Conservation (phyloP, 1,139 yeast genomes). For the Candida tunisiensis region DNA sequence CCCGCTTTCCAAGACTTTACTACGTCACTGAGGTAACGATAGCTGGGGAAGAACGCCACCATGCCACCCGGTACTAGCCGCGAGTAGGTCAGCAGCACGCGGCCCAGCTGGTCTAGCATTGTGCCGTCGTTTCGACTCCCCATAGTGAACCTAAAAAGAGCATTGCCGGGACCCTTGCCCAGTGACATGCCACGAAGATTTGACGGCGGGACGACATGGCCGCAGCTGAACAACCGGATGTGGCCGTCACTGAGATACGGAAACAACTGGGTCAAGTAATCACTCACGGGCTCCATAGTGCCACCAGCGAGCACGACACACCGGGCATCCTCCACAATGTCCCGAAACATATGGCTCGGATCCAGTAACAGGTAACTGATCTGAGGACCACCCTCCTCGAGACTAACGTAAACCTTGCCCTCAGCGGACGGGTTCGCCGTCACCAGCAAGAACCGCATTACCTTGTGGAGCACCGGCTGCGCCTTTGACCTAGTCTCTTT, state of each 20-base stretch:
- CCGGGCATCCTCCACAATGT: conserved; percentile 45
- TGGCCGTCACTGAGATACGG: conserved; percentile 32
- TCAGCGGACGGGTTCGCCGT: conserved; percentile 64
- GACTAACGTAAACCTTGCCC: conserved; percentile 55
- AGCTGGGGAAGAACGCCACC: conserved; percentile 78
- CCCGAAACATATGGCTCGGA: conserved; percentile 56
- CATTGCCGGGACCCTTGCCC: conserved; percentile 14
- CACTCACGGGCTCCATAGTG: conserved; percentile 83
- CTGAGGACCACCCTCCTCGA: conserved; percentile 16
- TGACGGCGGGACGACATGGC: conserved; percentile 64
- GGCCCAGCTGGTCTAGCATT: conserved; percentile 39
- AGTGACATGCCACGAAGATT: conserved; percentile 50
- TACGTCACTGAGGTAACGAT: conserved; percentile 43
- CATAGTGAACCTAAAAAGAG: conserved; percentile 49
- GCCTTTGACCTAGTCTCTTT: conserved; percentile 5
- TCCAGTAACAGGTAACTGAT: conserved; percentile 65
- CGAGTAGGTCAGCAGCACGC: conserved; percentile 27
- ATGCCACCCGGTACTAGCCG: conserved; percentile 52
- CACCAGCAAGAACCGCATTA: conserved; percentile 46
- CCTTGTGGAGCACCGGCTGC: conserved; percentile 4
- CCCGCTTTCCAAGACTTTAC: conserved; percentile 32
- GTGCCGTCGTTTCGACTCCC: conserved; percentile 33
- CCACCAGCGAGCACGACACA: conserved; percentile 87
- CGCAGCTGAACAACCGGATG: conserved; percentile 51
- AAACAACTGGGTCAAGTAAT: conserved; percentile 46